Evolutionary conservation across 2,329 filamentous ascomycete genomes (phyloP).

Genomic region (Fusarium sp.): DNA sequence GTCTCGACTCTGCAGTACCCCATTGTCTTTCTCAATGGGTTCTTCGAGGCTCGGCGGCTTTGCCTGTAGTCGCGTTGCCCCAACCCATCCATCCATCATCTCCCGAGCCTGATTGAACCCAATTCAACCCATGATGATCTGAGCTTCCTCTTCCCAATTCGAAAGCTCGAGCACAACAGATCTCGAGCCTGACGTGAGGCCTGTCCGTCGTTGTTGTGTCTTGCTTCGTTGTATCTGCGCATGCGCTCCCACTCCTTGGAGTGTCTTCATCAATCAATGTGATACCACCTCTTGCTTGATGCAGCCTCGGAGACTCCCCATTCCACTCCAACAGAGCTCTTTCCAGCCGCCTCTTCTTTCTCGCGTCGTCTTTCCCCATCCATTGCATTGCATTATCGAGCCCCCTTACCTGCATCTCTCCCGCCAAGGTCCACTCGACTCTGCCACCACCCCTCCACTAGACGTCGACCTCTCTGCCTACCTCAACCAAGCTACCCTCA

Average conservation of each 20-base stretch:
- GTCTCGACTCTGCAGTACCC: constrained; percentile 28
- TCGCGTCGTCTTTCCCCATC: constrained; percentile 53
- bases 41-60: constrained; percentile 38
- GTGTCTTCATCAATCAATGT: constrained; percentile 55
- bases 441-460: constrained; percentile 57
- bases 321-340: constrained; percentile 51
- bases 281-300: constrained; percentile 55
- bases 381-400: constrained; percentile 54
- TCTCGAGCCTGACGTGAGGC: constrained; percentile 26
- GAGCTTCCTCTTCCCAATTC: constrained; percentile 28
- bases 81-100: constrained; percentile 28
- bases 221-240: constrained; percentile 39
- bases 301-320: constrained; percentile 53
- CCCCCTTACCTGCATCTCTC: constrained; percentile 63
- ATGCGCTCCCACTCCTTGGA: constrained; percentile 50
- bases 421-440: constrained; percentile 62
- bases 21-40: constrained; percentile 26
- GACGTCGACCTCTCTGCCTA: constrained; percentile 43
- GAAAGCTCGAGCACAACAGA: constrained; percentile 38
- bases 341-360: constrained; percentile 50
- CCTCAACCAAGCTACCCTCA: constrained; percentile 49
- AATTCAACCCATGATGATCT: constrained; percentile 43
- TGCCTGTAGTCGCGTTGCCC: constrained; percentile 39
- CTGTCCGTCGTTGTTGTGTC: constrained; percentile 39
- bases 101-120: constrained; percentile 38